Evolutionary conservation across 192 early-diverging fungal species (phyloP).

Genomic region (Pilaira anomala): DNA sequence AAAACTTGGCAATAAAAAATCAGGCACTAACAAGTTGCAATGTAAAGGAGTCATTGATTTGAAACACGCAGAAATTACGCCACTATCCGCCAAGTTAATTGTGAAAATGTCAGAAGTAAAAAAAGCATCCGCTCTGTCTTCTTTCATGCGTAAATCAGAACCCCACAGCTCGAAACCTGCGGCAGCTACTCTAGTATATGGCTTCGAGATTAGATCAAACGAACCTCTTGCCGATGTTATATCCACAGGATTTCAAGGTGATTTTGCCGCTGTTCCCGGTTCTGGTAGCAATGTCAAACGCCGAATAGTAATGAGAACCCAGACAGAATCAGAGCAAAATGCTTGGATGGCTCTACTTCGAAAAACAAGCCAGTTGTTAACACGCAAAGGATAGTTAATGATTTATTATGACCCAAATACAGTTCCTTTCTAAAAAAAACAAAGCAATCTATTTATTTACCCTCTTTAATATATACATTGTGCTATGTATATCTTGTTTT

Average conservation of each 20-base stretch:
- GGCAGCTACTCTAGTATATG: neutral
- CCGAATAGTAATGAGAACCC: slow-evolving; percentile 10
- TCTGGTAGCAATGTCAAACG: neutral
- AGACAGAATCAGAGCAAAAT: slow-evolving; percentile 6
- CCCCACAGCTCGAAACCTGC: neutral
- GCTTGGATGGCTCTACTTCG: neutral
- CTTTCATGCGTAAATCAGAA: slow-evolving; percentile 7
- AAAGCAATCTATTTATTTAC: too few species aligned
- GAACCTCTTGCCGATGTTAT: neutral
- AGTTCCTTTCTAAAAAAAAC: neutral
- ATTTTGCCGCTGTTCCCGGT: neutral
- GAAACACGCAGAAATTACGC: slow-evolving; percentile 3
- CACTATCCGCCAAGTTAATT: neutral
- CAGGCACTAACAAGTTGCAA: neutral
- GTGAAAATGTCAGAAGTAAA: neutral
- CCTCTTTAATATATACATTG: too few species aligned
- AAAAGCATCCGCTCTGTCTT: neutral
- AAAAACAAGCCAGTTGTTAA: neutral
- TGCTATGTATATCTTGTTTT: too few species aligned
- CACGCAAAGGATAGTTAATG: neutral
- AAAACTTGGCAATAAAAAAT: neutral
- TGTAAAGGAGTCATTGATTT: slow-evolving; percentile 8
- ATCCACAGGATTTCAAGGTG: neutral
- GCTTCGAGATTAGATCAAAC: slow-evolving; percentile 1
- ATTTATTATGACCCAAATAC: neutral